Evolutionary conservation across 768 basidiomycete species (phyloP), one percentile per base, ranked within the genome.

Genomic region (Stropharia rugosoannulata): DNA sequence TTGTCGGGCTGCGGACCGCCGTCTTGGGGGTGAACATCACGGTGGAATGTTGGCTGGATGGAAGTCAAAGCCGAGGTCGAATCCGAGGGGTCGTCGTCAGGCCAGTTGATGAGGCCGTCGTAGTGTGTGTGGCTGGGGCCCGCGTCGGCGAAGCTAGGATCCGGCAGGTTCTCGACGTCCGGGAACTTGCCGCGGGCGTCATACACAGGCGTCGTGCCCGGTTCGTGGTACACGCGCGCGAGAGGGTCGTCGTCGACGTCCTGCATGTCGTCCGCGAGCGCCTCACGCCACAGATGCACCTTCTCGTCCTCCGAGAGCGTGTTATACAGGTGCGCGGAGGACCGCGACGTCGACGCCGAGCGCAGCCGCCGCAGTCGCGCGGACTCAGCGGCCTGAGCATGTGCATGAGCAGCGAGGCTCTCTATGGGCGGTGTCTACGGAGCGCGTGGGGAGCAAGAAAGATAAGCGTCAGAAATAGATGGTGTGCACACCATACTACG

Each of bases 71-170:
- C 22, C 22, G 4, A 22, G 22, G 29, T 13, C 51, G 29, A 37
- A 36, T 12, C 55, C 61, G 49, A 46, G 6, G 49, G 45, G 2
- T n/a, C 45, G n/a, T 62, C 62, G 6, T 64, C 63, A 1, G 65
- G 63, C 63, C 65, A 66, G 22, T 66, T 64, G 43, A 66, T 64
- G 13, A 57, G 56, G 35, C 15, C 44, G 55, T 13, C 56, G 36
- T 54, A 6, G 38, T 27, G 12, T 15, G 32, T 25, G 25, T 27
- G 27, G 48, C 9, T 25, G 22, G 35, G 15, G 16, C 12, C 38
- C 11, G 18, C 18, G 41, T 11, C 29, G 25, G n/a, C 5, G n/a
- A 27, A 22, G 16, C 27, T 39, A 13, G 19, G 13, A 12, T 19
- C 37, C 27, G 39, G 40, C 19, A n/a, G 22, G 22, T 22, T 22